Percentiles rank a stretch among this genome's conserved stretches.
Conservation (phyloP, 2,329 filamentous ascomycete species). For the Torrubiella hemipterigena region DNA sequence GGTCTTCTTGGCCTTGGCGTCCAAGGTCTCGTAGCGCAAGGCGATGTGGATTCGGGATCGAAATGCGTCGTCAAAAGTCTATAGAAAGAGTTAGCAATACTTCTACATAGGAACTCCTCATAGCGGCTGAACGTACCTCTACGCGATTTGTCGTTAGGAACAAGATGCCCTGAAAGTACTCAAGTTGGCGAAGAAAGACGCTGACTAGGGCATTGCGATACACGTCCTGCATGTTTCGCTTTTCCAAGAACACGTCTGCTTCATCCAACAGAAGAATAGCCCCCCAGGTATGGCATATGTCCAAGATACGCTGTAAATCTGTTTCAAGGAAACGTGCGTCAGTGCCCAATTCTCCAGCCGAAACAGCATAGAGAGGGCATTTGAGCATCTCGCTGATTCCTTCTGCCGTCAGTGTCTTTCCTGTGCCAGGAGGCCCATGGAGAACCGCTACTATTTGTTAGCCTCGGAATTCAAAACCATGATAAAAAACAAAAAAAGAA, state of each 20-base stretch:
- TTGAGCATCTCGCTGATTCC: slow-evolving; percentile 74
- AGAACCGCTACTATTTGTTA: slow-evolving; percentile 42
- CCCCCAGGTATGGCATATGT: slow-evolving; percentile 78
- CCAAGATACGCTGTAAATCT: slow-evolving; percentile 72
- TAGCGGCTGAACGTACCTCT: slow-evolving; percentile 30
- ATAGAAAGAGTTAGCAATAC: neutral
- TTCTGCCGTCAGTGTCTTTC: slow-evolving; percentile 81
- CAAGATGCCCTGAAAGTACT: slow-evolving; percentile 86
- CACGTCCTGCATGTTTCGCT: slow-evolving; percentile 71
- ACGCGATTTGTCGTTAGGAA: slow-evolving; percentile 87
- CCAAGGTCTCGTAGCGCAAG: slow-evolving; percentile 66
- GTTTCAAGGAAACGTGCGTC: slow-evolving; percentile 61
- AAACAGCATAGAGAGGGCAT: slow-evolving; percentile 73
- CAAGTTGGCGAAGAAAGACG: slow-evolving; percentile 74
- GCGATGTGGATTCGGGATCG: slow-evolving; percentile 80
- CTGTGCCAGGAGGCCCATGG: slow-evolving; percentile 76
- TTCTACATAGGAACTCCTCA: neutral
- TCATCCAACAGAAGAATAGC: slow-evolving; percentile 79
- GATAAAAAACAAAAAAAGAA: neutral
- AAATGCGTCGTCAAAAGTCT: slow-evolving; percentile 85
- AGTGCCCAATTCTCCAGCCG: slow-evolving; percentile 70
- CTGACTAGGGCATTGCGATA: slow-evolving; percentile 77
- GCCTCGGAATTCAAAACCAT: slow-evolving; percentile 2
- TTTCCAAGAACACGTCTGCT: slow-evolving; percentile 74
- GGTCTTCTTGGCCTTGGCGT: slow-evolving; percentile 57